Evolutionary conservation across 202 grass and related monocot species (phyloP).

Genomic region (Setaria viridis): DNA sequence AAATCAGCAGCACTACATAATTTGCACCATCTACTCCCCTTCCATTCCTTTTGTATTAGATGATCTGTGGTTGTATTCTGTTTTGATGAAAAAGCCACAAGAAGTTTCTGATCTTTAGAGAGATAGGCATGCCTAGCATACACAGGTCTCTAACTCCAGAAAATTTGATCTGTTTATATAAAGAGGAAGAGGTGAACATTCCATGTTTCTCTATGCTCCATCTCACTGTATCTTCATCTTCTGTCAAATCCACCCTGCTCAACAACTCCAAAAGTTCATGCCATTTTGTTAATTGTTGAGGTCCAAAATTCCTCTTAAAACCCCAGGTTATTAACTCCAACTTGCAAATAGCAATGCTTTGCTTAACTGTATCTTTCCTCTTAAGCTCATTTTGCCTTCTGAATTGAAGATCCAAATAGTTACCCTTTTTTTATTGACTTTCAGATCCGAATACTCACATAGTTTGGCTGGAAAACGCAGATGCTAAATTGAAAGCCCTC

Average conservation of each 20-base stretch:
- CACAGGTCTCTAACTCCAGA: not conserved
- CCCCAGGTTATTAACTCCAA: not conserved
- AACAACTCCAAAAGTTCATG: not conserved
- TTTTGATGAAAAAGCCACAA: not conserved
- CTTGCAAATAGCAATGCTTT: not conserved
- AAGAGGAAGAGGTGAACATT: not conserved
- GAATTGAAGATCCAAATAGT: constrained; percentile 51
- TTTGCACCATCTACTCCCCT: not conserved
- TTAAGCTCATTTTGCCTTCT: not conserved
- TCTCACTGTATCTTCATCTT: not conserved
- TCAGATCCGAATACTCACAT: constrained; percentile 92
- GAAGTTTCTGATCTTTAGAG: not conserved
- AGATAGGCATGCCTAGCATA: not conserved
- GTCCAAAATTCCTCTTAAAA: not conserved
- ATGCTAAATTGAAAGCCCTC: constrained; percentile 77
- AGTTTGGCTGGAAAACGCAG: constrained; percentile 72
- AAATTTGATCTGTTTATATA: not conserved
- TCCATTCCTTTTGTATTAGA: not conserved
- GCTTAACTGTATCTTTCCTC: not conserved
- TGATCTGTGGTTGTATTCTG: not conserved
- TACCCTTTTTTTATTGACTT: constrained; percentile 40
- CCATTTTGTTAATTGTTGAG: not conserved
- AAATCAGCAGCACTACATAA: not conserved
- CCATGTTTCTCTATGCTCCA: not conserved
- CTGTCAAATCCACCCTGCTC: not conserved